A percentile compares a stretch with the other conserved stretches of the same genome.
phyloP scores from a whole-genome alignment of 2,329 filamentous ascomycete genomes.

The Cryphonectria nitschkei region DNA sequence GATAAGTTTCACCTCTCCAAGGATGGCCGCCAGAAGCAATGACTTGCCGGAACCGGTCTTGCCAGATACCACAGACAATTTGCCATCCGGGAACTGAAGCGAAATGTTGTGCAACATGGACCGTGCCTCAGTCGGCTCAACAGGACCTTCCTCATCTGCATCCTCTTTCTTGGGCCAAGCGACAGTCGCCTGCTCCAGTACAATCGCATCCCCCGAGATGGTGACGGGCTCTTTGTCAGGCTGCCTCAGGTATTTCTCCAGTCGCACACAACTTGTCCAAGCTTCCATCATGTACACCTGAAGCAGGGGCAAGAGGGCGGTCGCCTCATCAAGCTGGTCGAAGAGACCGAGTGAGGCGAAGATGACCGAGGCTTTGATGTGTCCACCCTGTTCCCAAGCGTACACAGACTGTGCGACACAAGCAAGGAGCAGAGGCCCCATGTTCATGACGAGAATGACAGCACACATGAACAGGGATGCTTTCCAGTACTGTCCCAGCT shows the following conservation, averaged over 20 bases:
- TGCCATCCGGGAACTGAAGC: constrained; percentile 40
- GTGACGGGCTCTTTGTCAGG: constrained; percentile 37
- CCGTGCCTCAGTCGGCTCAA: constrained; percentile 32
- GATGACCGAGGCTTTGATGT: constrained; percentile 41
- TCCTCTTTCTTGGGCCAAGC: constrained; percentile 41
- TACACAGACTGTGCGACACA: constrained; percentile 40
- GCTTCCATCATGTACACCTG: constrained; percentile 42
- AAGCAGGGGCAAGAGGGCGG: constrained; percentile 38
- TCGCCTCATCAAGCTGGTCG: constrained; percentile 41
- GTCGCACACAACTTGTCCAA: constrained; percentile 41
- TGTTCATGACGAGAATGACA: constrained; percentile 38
- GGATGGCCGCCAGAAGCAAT: constrained; percentile 43
- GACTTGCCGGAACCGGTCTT: constrained; percentile 47
- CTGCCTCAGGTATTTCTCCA: constrained; percentile 41
- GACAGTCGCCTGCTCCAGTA: constrained; percentile 39
- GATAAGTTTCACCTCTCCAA: constrained; percentile 45
- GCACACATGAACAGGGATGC: constrained; percentile 38
- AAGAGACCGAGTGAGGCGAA: constrained; percentile 42
- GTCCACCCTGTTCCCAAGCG: constrained; percentile 37
- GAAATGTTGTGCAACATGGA: constrained; percentile 40
- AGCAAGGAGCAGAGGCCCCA: constrained; percentile 40
- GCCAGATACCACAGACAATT: constrained; percentile 43
- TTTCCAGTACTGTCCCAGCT: constrained; percentile 41
- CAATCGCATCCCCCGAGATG: constrained; percentile 33
- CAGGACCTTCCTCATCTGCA: constrained; percentile 26